These are phyloP conservation scores for Viridothelium virens DNA, from an alignment of 495 filamentous ascomycete genomes.

Conservation along the genomic window DNA sequence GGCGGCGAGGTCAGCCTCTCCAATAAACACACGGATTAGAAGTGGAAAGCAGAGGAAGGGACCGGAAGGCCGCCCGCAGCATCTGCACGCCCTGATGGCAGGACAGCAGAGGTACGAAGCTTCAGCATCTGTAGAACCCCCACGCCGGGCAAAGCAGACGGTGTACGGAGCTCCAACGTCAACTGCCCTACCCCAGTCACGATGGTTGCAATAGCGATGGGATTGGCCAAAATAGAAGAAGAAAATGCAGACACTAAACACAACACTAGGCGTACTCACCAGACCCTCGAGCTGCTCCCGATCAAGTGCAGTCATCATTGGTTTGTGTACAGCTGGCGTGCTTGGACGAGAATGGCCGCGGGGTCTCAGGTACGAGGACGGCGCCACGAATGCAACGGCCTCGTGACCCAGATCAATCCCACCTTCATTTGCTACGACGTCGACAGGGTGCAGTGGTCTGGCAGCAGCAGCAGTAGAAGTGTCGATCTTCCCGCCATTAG, in stretches of 20 bases:
- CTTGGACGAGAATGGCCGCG: slow-evolving; percentile 46
- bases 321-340: slow-evolving; percentile 40
- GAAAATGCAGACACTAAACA: slow-evolving; percentile 10
- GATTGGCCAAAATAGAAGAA: slow-evolving; percentile 7
- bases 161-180: background rate
- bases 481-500: background rate
- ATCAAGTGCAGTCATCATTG: slow-evolving; percentile 64
- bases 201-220: background rate
- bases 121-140: slow-evolving; percentile 4
- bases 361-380: slow-evolving; percentile 77
- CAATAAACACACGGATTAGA: background rate
- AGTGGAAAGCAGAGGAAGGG: background rate
- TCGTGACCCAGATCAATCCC: background rate
- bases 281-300: slow-evolving; percentile 87
- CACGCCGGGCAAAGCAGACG: background rate
- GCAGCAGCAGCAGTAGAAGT: background rate
- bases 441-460: background rate
- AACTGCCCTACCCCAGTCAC: background rate
- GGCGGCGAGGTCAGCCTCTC: slow-evolving; percentile 18
- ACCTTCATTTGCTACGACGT: background rate
- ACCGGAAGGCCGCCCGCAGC: background rate
- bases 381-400: slow-evolving; percentile 55
- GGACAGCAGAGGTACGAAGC: background rate
- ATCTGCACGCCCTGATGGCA: background rate
- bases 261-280: slow-evolving; percentile 49